Base-by-base conservation (phyloP, 345 rosid species). In the Populus tremula region DNA sequence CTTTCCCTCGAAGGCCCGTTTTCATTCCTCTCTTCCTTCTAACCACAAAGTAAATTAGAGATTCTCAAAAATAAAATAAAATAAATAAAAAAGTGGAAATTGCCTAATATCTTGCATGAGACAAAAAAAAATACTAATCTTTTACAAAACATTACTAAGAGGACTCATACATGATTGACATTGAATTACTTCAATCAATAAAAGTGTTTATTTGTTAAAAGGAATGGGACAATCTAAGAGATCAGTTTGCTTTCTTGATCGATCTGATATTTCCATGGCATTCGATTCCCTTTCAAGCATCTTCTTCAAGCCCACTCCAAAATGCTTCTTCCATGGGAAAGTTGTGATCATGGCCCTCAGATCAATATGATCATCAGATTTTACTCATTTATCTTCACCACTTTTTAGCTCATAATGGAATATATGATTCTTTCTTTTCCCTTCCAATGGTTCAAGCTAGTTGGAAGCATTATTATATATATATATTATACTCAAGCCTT, bases 211-310 rank as follows among this genome's bases (percentile, higher is more conserved):
- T 39, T 39, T 39, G 8, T 53, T 9, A 25, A 76, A 27, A 25
- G 8, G 70, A 77, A 77, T 61, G 74, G 23, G 23, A 2, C 29
- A 77, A 76, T 47, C 5, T 41, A n/a, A 43, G 31, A 14, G 31
- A 14, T 31, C 33, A 31, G 16, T 33, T 67, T 53, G 27, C 53
- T 76, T 76, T 75, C 39, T 16, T 69, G 8, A 27, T 47, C 31
- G 8, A 27, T 17, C 27, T 31, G 36, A 33, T 33, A 18, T 29
- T 35, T 31, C 17, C 13, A 68, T 27, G 73, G 73, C 38, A 76
- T 69, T 39, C 5, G 73, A 76, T 76, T 68, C 79, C 59, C 25
- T 50, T 20, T 49, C 5, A 33, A 47, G 53, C 53, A 47, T 47
- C 53, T 47, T 47, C 18, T 14, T 14, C 50, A 47, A 3, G 9